Percentiles rank a stretch among this genome's conserved stretches.
These are phyloP conservation scores for Lactifluus volemus DNA, from an alignment of 768 basidiomycete species.

Conservation along the genomic window DNA sequence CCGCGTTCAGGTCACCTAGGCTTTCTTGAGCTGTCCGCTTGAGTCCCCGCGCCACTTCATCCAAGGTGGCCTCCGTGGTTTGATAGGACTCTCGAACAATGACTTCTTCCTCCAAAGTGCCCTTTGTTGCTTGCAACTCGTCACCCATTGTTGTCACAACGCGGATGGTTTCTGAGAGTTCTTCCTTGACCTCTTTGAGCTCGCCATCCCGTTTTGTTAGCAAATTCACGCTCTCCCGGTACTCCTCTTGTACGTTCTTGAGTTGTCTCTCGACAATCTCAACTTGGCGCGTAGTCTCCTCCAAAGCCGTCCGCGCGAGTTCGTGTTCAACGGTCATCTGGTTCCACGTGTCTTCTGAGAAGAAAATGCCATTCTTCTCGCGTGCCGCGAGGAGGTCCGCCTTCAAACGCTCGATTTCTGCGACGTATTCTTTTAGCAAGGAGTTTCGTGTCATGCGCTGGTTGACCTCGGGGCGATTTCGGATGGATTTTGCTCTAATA, in stretches of 20 bases:
- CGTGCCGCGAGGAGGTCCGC: conserved; percentile 83
- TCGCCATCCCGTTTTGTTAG: conserved; percentile 72
- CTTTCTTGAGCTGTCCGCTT: conserved; percentile 60
- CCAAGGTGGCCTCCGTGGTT: conserved; percentile 58
- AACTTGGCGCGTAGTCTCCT: conserved; percentile 76
- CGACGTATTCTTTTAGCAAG: conserved; percentile 87
- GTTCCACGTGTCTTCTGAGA: conserved; percentile 86
- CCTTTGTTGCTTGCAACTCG: conserved; percentile 50
- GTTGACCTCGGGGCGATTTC: conserved; percentile 92
- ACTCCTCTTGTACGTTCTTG: conserved; percentile 74
- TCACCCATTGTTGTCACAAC: conserved; percentile 45
- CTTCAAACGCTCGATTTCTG: conserved; percentile 89
- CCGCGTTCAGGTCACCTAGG: conserved; percentile 54
- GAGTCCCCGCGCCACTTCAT: conserved; percentile 63
- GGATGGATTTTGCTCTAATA: conserved; percentile 87
- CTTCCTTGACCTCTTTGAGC: conserved; percentile 51
- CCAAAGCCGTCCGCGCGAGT: conserved; percentile 62
- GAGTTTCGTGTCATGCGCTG: conserved; percentile 89
- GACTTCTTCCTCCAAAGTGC: conserved; percentile 68
- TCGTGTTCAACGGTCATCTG: conserved; percentile 75
- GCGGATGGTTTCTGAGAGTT: conserved; percentile 43
- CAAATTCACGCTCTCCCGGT: conserved; percentile 78
- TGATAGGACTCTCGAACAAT: conserved; percentile 72
- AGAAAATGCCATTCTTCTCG: conserved; percentile 94
- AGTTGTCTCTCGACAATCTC: conserved; percentile 80